Evolutionary conservation across 129 eudicot species (phyloP).

Genomic region (Escallonia rubra): DNA sequence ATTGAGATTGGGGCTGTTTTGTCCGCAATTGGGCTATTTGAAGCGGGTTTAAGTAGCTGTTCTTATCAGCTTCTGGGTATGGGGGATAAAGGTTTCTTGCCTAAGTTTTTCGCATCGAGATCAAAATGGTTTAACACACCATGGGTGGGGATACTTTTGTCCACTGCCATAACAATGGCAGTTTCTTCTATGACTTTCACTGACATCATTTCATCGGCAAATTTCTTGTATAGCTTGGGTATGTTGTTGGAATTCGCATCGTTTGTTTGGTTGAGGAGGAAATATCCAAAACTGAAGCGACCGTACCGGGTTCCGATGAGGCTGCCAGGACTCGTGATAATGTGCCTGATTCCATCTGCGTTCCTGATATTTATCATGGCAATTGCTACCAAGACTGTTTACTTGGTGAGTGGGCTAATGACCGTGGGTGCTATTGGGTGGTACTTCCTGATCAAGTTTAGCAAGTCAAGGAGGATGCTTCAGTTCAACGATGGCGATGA

Average conservation of each 20-base stretch:
- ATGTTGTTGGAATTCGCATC: slow-evolving; percentile 53
- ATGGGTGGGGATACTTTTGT: slow-evolving; percentile 45
- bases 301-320: slow-evolving; percentile 45
- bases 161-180: slow-evolving; percentile 21
- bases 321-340: slow-evolving; percentile 39
- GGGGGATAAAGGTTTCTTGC: slow-evolving; percentile 48
- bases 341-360: slow-evolving; percentile 50
- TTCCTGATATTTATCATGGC: slow-evolving; percentile 42
- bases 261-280: slow-evolving; percentile 38
- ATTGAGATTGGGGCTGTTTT: slow-evolving; percentile 56
- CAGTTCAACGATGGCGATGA: slow-evolving; percentile 22
- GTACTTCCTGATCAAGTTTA: slow-evolving; percentile 42
- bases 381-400: slow-evolving; percentile 41
- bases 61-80: slow-evolving; percentile 50
- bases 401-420: slow-evolving; percentile 42
- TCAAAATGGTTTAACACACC: slow-evolving; percentile 57
- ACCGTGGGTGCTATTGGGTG: slow-evolving; percentile 38
- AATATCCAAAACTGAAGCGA: slow-evolving; percentile 33
- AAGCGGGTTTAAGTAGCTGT: slow-evolving; percentile 47
- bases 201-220: slow-evolving; percentile 38
- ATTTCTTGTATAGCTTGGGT: slow-evolving; percentile 51
- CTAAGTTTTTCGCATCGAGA: slow-evolving; percentile 31
- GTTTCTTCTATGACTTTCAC: slow-evolving; percentile 34
- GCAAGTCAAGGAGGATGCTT: slow-evolving; percentile 33
- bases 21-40: slow-evolving; percentile 41